Conservation (phyloP, 2,329 filamentous ascomycete genomes). For the Plenodomus tracheiphilus region DNA sequence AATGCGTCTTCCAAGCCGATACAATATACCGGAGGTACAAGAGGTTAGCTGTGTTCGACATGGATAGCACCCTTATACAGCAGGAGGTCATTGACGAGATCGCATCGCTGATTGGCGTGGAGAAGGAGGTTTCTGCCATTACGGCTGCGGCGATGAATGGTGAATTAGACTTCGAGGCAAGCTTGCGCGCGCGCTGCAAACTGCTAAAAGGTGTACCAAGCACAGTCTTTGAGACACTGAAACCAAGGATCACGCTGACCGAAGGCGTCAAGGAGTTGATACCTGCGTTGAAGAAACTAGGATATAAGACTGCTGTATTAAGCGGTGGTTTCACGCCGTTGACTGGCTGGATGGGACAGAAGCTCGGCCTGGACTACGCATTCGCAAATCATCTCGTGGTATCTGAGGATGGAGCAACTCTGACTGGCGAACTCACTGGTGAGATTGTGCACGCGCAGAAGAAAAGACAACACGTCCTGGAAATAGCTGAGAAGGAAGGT, state of each 20-base stretch:
- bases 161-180: conserved; percentile 87
- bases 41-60: conserved; percentile 91
- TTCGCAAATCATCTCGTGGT: conserved; percentile 82
- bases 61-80: conserved; percentile 96
- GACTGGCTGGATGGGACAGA: conserved; percentile 79
- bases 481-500: conserved; percentile 70
- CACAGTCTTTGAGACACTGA: conserved; percentile 77
- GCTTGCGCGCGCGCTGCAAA: conserved; percentile 77
- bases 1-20: conserved; percentile 77
- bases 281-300: conserved; percentile 72
- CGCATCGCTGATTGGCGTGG: conserved; percentile 80
- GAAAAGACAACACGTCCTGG: conserved; percentile 71
- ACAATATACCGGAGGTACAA: conserved; percentile 76
- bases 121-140: conserved; percentile 80
- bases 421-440: conserved; percentile 74
- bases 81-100: conserved; percentile 98
- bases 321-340: conserved; percentile 91
- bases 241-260: conserved; percentile 76
- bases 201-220: conserved; percentile 80
- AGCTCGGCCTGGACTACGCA: conserved; percentile 84
- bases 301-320: conserved; percentile 85
- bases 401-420: conserved; percentile 54
- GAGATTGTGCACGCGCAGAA: conserved; percentile 75
- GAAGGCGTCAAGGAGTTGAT: conserved; percentile 77
- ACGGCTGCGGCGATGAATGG: conserved; percentile 95